phyloP scores from a whole-genome alignment of 225 moss, liverwort and hornwort genomes.

The Pseudoscleropodium purum region DNA sequence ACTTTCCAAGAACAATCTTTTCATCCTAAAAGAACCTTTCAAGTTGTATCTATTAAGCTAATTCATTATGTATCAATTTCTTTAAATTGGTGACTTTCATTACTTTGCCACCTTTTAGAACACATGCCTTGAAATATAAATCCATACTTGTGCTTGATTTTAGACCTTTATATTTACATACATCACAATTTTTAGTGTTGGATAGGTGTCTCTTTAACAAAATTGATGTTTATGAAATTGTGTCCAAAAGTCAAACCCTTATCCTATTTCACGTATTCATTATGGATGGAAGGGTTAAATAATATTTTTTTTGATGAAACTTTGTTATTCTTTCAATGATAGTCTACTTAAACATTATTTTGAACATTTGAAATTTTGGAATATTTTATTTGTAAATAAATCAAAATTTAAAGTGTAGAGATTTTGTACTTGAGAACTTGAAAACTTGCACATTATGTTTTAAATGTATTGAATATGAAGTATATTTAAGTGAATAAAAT shows the following conservation, averaged over 20 bases:
- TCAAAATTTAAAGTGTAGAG: not conserved
- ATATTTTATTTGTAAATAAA: not conserved
- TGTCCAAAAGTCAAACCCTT: too few relatives aligned
- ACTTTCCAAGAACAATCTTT: not conserved
- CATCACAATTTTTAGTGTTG: too few relatives aligned
- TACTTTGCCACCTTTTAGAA: too few relatives aligned
- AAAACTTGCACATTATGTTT: fast-evolving
- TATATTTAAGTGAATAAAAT: not conserved
- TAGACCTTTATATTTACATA: too few relatives aligned
- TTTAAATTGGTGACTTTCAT: too few relatives aligned
- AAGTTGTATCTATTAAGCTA: not conserved
- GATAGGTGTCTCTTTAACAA: too few relatives aligned
- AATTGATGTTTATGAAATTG: too few relatives aligned
- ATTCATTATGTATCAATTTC: not conserved
- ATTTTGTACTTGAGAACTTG: not conserved
- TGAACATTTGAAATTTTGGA: not conserved
- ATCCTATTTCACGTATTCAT: not conserved
- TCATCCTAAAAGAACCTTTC: not conserved
- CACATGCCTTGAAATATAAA: too few relatives aligned
- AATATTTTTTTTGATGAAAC: not conserved
- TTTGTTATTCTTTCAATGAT: not conserved
- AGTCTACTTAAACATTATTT: not conserved
- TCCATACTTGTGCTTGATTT: too few relatives aligned
- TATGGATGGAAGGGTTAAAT: not conserved
- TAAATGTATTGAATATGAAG: too few relatives aligned